A percentile compares a stretch with the other conserved stretches of the same genome.
These are phyloP conservation scores for Aspergillus oerlinghausenensis DNA, from an alignment of 2,329 filamentous ascomycete genomes.

Conservation along the genomic window DNA sequence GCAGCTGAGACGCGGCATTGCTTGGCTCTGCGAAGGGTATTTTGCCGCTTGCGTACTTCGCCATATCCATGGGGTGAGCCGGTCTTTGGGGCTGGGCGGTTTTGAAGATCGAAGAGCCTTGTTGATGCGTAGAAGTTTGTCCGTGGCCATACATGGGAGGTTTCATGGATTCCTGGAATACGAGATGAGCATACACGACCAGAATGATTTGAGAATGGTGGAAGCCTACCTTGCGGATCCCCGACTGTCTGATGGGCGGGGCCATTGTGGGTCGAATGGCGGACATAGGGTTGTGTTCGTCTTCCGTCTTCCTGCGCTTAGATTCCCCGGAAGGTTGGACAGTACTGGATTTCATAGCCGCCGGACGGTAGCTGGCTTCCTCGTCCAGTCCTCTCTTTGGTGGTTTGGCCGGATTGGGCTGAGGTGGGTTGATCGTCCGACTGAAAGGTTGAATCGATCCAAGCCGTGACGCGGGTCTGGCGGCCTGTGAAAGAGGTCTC, in stretches of 20 bases:
- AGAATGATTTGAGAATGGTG: background rate
- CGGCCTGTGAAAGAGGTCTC: slow-evolving; percentile 28
- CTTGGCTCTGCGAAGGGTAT: slow-evolving; percentile 79
- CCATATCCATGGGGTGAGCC: slow-evolving; percentile 72
- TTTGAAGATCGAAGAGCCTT: slow-evolving; percentile 33
- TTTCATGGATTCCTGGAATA: slow-evolving; percentile 29
- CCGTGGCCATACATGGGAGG: slow-evolving; percentile 37
- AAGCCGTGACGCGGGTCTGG: slow-evolving; percentile 48
- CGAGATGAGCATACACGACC: background rate
- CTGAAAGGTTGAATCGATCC: slow-evolving; percentile 51
- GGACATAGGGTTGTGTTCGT: slow-evolving; percentile 60
- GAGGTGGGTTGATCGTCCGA: slow-evolving; percentile 59
- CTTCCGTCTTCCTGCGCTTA: slow-evolving; percentile 76
- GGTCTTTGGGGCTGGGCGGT: slow-evolving; percentile 55
- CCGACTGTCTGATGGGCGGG: slow-evolving; percentile 79
- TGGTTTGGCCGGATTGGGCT: slow-evolving; percentile 64
- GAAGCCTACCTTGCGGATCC: slow-evolving; percentile 60
- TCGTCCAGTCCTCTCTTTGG: slow-evolving; percentile 70
- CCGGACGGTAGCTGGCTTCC: slow-evolving; percentile 47
- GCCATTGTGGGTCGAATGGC: slow-evolving; percentile 67
- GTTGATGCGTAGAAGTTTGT: slow-evolving; percentile 31
- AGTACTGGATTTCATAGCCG: slow-evolving; percentile 34
- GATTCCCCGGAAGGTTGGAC: slow-evolving; percentile 66
- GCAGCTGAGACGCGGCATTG: slow-evolving; percentile 45
- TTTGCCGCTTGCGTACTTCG: slow-evolving; percentile 80